Conservation (phyloP, 2,329 filamentous ascomycete species). For the Phialophora expanda region DNA sequence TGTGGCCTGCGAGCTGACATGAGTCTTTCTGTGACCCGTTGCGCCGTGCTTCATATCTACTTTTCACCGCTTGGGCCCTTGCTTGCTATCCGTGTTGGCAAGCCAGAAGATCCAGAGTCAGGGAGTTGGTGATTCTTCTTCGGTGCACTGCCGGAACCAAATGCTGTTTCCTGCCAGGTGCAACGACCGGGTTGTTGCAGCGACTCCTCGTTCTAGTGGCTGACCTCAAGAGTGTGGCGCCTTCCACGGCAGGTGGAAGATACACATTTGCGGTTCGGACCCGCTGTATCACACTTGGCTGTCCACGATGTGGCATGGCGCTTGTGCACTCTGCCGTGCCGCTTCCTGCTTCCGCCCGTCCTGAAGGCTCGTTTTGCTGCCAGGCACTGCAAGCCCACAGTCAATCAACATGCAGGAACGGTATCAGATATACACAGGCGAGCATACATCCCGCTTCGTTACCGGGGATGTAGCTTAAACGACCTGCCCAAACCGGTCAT, state of each 20-base stretch:
- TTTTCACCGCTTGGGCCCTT: neutral
- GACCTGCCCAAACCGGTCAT: neutral
- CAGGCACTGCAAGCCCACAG: slow-evolving; percentile 22
- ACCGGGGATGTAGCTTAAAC: neutral
- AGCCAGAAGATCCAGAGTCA: neutral
- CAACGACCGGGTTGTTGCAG: slow-evolving; percentile 23
- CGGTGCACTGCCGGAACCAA: neutral
- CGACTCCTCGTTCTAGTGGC: neutral
- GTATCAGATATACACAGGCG: slow-evolving; percentile 34
- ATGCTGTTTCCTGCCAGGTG: slow-evolving; percentile 1
- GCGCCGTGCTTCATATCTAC: neutral
- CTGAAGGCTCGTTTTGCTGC: slow-evolving; percentile 22
- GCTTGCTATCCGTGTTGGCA: neutral
- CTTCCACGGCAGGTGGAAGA: slow-evolving; percentile 11
- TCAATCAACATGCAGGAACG: slow-evolving; percentile 34
- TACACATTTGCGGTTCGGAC: slow-evolving; percentile 18
- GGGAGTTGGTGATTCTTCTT: neutral
- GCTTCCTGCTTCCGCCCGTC: slow-evolving; percentile 33
- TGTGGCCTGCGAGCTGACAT: neutral
- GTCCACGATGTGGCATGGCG: slow-evolving; percentile 23
- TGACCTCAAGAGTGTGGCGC: neutral
- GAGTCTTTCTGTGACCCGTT: neutral
- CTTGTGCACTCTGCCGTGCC: slow-evolving; percentile 34
- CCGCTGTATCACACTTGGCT: slow-evolving; percentile 15
- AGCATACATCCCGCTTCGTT: neutral